phyloP scores from a whole-genome alignment of 192 early-diverging fungal genomes.

The Coemansia sp. region DNA sequence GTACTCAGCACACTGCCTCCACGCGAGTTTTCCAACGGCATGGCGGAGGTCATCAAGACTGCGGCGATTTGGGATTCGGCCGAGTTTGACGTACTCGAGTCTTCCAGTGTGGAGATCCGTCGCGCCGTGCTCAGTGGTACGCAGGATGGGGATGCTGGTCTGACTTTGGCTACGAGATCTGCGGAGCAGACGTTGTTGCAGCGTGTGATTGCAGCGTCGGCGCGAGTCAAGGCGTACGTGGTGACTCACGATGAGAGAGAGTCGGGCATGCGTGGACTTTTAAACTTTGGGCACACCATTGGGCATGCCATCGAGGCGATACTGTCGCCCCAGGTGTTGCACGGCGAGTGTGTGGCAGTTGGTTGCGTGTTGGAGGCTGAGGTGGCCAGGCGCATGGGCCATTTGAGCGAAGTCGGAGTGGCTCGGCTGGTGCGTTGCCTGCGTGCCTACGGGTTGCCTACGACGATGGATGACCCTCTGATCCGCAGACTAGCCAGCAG shows the following conservation, averaged over 20 bases:
- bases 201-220: constrained; percentile 86
- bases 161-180: constrained; percentile 63
- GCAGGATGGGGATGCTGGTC: constrained; percentile 8
- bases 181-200: constrained; percentile 69
- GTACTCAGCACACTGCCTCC: constrained; percentile 86
- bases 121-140: constrained; percentile 62
- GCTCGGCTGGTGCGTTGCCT: constrained; percentile 85
- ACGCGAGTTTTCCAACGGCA: constrained; percentile 93
- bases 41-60: constrained; percentile 98
- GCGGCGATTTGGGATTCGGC: constrained; percentile 89
- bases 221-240: constrained; percentile 90
- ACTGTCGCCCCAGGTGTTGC: constrained; percentile 84
- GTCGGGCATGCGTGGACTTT: constrained; percentile 88
- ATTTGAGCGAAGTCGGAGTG: constrained; percentile 84
- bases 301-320: constrained; percentile 97
- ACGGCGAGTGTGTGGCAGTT: constrained; percentile 96
- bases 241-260: constrained; percentile 97
- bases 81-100: constrained; percentile 92
- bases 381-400: constrained; percentile 85
- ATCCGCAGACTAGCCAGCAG: constrained; percentile 67
- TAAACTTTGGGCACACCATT: constrained; percentile 97
- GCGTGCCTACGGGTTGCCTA: constrained; percentile 86
- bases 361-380: constrained; percentile 97
- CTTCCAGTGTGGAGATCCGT: constrained; percentile 79
- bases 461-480: constrained; percentile 80